Percentiles rank a stretch among this genome's conserved stretches.
Conservation (phyloP, 2,329 filamentous ascomycete species). For the Epichloe scottii region DNA sequence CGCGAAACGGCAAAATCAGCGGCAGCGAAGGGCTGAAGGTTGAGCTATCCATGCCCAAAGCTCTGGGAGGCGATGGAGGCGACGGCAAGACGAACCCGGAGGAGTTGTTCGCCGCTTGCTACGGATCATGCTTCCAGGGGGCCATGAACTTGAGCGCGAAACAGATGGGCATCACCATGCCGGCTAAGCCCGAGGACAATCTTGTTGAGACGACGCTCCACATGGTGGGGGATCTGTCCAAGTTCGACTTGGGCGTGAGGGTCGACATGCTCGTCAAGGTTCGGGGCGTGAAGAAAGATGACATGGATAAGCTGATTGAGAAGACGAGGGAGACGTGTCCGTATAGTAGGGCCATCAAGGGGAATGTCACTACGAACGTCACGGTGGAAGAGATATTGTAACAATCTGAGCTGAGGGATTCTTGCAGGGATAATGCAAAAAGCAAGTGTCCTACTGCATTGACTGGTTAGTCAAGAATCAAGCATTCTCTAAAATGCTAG, state of each 20-base stretch:
- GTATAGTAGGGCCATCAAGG: slow-evolving; percentile 16
- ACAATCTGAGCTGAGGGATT: no score
- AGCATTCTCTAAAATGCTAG: no score
- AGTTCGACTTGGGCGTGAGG: slow-evolving; percentile 29
- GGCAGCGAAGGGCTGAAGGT: slow-evolving; percentile 16
- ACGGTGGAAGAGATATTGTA: slow-evolving; percentile 7
- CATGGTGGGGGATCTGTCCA: slow-evolving; percentile 31
- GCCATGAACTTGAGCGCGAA: slow-evolving; percentile 32
- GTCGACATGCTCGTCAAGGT: slow-evolving; percentile 29
- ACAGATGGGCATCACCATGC: slow-evolving; percentile 27
- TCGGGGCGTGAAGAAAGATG: slow-evolving; percentile 14
- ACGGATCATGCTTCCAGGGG: slow-evolving; percentile 33
- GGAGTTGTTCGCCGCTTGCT: slow-evolving; percentile 34
- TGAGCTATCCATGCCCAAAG: slow-evolving; percentile 30
- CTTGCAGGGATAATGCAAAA: no score
- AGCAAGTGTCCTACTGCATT: no score
- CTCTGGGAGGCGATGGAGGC: slow-evolving; percentile 26
- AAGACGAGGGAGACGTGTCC: slow-evolving; percentile 17
- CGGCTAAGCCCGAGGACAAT: slow-evolving; percentile 21
- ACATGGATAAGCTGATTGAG: slow-evolving; percentile 15
- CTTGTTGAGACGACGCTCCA: slow-evolving; percentile 29
- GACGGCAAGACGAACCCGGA: slow-evolving; percentile 32
- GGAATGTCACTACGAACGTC: slow-evolving; percentile 15
- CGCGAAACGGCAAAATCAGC: slow-evolving; percentile 18
- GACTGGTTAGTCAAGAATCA: no score